Base-by-base conservation (phyloP, 2,329 filamentous ascomycete genomes). In the Apiospora hydei region DNA sequence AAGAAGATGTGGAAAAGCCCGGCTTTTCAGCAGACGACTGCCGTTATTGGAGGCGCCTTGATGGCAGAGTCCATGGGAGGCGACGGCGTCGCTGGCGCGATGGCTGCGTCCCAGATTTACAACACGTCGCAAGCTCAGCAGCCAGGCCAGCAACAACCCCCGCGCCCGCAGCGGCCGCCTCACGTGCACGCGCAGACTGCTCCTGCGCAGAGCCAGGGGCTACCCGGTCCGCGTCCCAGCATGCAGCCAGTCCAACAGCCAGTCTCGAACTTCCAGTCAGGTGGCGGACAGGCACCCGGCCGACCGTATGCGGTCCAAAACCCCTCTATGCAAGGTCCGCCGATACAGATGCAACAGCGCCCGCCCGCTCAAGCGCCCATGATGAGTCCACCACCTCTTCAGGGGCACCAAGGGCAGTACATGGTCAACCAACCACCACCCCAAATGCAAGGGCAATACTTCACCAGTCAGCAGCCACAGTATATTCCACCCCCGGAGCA, bases 1-100 rank as follows among this genome's bases (percentile, higher is more conserved):
- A 79, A 78, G 71, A 79, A 79, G 67, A 75, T 77, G 30, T 77
- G 74, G 74, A 73, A 78, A 41, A 80, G 75, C 66, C 75, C 77
- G 14, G 71, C 74, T 0, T 6, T 80, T 18, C 77, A 78, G 57
- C 78, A 80, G 69, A 75, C 76, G 2, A 75, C 76, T 7, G 75
- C 72, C 24, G 76, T 71, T 8, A 44, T 79, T 30, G 72, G 75
- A 1, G 78, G 77, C 21, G 78, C 77, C 24, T 46, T 79, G 46
- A 38, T 75, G 26, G 72, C 73, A 2, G 75, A 73, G 72, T 78
- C 76, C 14, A 70, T 78, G 26, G 74, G 74, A 26, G 72, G 70
- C 11, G 72, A 72, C n/a, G 75, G 69, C 13, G 41, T 67, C 16
- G 69, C 73, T 11, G 76, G 76, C 8, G 76, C 73, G 44, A 49